Evolutionary conservation across 164 flowering plant species (phyloP).

Genomic region (Vitis vinifera): ASM3070453v1 NC_081814.1:15215001-15215500

Average conservation of each 20-base stretch:
- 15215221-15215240: constrained; percentile 93
- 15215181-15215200: constrained; percentile 56
- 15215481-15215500: background rate
- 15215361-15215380: constrained; percentile 29
- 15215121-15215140: no score
- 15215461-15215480: background rate
- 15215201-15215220: constrained; percentile 72
- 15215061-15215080: no score
- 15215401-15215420: constrained; percentile 82
- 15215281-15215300: constrained; percentile 91
- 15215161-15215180: constrained; percentile 40
- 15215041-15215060: no score
- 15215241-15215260: constrained; percentile 89
- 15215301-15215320: background rate
- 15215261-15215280: constrained; percentile 96
- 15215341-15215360: background rate
- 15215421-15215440: constrained; percentile 77
- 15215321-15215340: background rate
- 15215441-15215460: constrained; percentile 1
- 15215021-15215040: no score
- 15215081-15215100: no score
- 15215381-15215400: constrained; percentile 67
- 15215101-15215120: no score
- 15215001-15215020: no score
- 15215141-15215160: constrained; percentile 1